Evolutionary conservation across 2,329 filamentous ascomycete species (phyloP).

Genomic region (Sarocladium kiliense): DNA sequence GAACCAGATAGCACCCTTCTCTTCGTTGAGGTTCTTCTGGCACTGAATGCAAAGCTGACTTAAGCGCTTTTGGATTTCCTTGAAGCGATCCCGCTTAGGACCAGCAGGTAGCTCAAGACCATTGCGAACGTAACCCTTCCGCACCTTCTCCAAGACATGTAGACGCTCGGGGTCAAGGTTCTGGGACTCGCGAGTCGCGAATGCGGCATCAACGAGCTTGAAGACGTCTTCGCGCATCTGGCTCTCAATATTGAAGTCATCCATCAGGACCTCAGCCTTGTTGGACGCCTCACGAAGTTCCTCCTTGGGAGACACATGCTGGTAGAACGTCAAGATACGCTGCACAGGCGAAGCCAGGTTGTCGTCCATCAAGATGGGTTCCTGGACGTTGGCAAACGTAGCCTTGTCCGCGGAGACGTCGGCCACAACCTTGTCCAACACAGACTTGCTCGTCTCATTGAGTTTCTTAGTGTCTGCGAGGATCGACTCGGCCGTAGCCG

Average conservation of each 20-base stretch:
- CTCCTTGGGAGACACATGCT: conserved; percentile 66
- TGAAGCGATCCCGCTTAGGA: conserved; percentile 70
- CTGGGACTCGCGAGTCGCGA: conserved; percentile 44
- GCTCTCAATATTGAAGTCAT: conserved; percentile 73
- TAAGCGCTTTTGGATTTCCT: conserved; percentile 78
- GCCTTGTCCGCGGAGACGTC: conserved; percentile 49
- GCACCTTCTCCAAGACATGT: conserved; percentile 71
- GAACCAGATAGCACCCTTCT: conserved; percentile 77
- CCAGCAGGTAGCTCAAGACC: conserved; percentile 68
- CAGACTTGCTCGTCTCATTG: conserved; percentile 55
- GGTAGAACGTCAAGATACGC: conserved; percentile 73
- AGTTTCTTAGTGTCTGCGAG: conserved; percentile 61
- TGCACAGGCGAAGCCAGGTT: conserved; percentile 55
- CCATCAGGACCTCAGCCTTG: conserved; percentile 69
- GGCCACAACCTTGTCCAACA: conserved; percentile 64
- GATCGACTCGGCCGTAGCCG: conserved; percentile 64
- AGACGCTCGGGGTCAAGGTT: conserved; percentile 63
- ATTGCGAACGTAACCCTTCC: conserved; percentile 71
- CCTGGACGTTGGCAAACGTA: conserved; percentile 49
- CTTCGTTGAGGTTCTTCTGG: conserved; percentile 77
- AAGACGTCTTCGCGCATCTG: conserved; percentile 81
- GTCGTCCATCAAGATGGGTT: conserved; percentile 69
- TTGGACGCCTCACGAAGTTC: conserved; percentile 69
- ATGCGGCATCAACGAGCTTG: conserved; percentile 55
- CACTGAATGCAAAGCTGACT: conserved; percentile 70